Conservation (phyloP, 148 eudicot species). For the Persicaria maculosa region DNA sequence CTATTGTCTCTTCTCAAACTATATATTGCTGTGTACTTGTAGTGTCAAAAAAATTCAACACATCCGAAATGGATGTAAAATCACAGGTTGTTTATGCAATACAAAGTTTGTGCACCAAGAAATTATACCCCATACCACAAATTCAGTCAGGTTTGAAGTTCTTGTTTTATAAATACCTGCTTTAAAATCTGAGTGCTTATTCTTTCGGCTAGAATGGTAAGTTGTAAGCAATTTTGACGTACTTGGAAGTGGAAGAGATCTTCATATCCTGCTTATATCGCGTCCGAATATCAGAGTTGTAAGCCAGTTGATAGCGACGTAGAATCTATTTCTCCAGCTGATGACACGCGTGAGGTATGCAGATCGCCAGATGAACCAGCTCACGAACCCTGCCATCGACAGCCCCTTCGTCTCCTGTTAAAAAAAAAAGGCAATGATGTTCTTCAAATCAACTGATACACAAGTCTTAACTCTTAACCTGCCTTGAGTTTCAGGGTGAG, state of each 20-base stretch:
- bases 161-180: too few relatives aligned
- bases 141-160: too few relatives aligned
- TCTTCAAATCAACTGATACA: neutral
- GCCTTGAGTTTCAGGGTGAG: neutral
- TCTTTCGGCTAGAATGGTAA: neutral
- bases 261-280: constrained; percentile 75
- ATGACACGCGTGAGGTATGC: constrained; percentile 92
- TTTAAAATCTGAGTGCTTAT: neutral
- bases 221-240: neutral
- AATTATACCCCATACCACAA: too few relatives aligned
- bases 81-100: too few relatives aligned
- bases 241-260: neutral
- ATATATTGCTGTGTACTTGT: too few relatives aligned
- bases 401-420: constrained; percentile 73
- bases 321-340: constrained; percentile 96
- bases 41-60: too few relatives aligned
- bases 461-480: neutral
- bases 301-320: constrained; percentile 86
- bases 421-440: neutral
- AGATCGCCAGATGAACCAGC: constrained; percentile 95
- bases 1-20: too few relatives aligned
- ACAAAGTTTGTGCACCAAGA: too few relatives aligned
- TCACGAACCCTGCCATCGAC: constrained; percentile 70
- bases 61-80: too few relatives aligned
- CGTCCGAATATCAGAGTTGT: constrained; percentile 93